Base-by-base conservation (phyloP, 345 rosid species). In the Lepidium africanum region DNA sequence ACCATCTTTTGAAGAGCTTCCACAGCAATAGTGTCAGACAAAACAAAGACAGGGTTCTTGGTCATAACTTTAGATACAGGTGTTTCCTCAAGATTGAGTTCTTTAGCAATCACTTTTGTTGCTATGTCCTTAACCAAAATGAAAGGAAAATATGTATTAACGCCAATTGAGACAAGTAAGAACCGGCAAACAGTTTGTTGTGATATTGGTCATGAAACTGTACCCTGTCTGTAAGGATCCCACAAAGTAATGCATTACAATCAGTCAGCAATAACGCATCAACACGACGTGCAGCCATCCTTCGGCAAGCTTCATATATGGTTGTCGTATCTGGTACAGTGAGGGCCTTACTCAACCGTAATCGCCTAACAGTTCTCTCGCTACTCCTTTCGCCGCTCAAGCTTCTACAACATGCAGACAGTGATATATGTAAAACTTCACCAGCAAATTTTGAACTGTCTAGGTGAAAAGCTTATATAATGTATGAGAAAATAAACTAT, bases 1-100 rank as follows among this genome's bases (percentile, higher is more conserved):
- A 95, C 97, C 99, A 95, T 95, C 84, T 95, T 91, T 80, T 91
- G 97, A 47, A 89, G 93, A 59, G 97, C 97, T 80, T 91, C 99
- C 48, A 91, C 94, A 32, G 98, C 99, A 48, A 86, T 87, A 45
- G 97, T 89, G 39, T 91, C 92, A 1, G 97, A 95, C 56, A 95
- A 89, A 75, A 95, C 99, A 83, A 95, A 95, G 46, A 85, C 77
- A 0, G 99, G 99, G 74, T 86, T 95, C 84, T 85, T 83, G 11
- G 97, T 91, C 98, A 95, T 95, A 67, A 91, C 94, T 77, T 85
- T 84, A 45, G 97, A 95, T 37, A 82, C 91, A 30, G 96, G 92
- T 38, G 98, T 95, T 60, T 91, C 92, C 76, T 83, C 86, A 51
- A 87, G 81, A 68, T 85, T 79, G 68, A 95, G 70, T 68, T 87